Evolutionary conservation across 2,329 filamentous ascomycete species (phyloP).

Genomic region (Bipolaris victoriae): DNA sequence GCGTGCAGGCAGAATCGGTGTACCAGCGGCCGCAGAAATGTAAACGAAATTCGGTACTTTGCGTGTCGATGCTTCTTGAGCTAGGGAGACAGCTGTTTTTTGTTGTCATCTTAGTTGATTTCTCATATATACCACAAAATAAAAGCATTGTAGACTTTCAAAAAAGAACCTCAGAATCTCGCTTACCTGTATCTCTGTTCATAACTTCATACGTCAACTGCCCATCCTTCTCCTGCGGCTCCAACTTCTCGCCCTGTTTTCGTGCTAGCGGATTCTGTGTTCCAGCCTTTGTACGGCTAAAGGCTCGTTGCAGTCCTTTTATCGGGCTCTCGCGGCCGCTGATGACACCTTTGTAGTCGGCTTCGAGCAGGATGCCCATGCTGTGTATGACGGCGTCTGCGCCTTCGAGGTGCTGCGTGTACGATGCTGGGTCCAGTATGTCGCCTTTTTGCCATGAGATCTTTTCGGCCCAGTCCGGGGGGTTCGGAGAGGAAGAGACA

Average conservation of each 20-base stretch:
- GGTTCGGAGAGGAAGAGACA: conserved; percentile 71
- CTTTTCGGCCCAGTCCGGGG: conserved; percentile 80
- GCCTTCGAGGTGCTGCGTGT: conserved; percentile 74
- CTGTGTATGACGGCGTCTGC: conserved; percentile 89
- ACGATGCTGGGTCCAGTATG: conserved; percentile 81
- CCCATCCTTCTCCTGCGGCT: conserved; percentile 69
- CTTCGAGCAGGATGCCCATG: conserved; percentile 95
- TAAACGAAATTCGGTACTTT: conserved; percentile 77
- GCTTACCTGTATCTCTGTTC: conserved; percentile 78
- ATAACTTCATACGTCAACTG: conserved; percentile 96
- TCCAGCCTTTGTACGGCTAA: conserved; percentile 67
- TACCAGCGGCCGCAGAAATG: conserved; percentile 85
- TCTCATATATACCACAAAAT: background rate
- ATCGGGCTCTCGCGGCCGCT: conserved; percentile 84
- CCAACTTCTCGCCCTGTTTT: conserved; percentile 63
- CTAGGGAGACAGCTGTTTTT: conserved; percentile 73
- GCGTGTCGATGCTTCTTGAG: conserved; percentile 72
- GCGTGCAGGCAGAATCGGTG: conserved; percentile 79
- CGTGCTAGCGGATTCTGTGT: conserved; percentile 73
- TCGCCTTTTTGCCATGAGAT: conserved; percentile 90
- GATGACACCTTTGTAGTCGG: conserved; percentile 94
- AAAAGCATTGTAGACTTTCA: conserved; percentile 2
- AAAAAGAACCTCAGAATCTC: background rate
- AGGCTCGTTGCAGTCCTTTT: conserved; percentile 77
- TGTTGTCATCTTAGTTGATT: background rate